Base-by-base conservation (phyloP, 768 basidiomycete species). In the Glaciozyma antarctica region DNA sequence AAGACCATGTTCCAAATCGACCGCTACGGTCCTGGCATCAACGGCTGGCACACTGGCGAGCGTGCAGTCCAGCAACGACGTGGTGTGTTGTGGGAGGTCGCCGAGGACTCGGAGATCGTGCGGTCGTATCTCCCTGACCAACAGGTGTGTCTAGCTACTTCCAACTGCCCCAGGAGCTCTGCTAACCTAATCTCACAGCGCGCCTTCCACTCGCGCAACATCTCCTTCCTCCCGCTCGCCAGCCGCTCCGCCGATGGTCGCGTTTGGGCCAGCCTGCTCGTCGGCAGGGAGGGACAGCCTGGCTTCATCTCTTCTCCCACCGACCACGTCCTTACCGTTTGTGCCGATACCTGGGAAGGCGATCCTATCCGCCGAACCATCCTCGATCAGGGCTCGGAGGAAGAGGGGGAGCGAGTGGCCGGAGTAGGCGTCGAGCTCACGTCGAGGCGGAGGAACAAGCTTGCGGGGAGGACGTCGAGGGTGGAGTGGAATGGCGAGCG, bases 361-460 rank as follows among this genome's bases (percentile, higher is more conserved):
- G 57, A 58, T 24, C 57, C 43, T 15, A 28, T 44, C 5, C 26
- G 57, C 12, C 16, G 6, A 43, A 26, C 9, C 24, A 8, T 44
- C n/a, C 41, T 22, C 21, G n/a, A 16, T 48, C 21, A 48, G 47
- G 32, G 21, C n/a, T 48, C 47, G 12, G 53, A 22, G 8, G 24
- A 58, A 24, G 43, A 58, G 15, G 26, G 43, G 7, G n/a, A 6
- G 16, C 43, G 62, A 32, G 56, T 67, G 5, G 53, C 60, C 0
- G 65, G 53, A 17, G 49, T 67, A 17, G 56, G 54, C 9, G 62
- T 67, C 10, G 61, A 67, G 45, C 48, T 63, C 2, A 43, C n/a
- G 24, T 62, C 45, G 19, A 48, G 65, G 24, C 32, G 57, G 28
- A 19, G 65, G 30, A 61, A 62, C 54, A 67, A 67, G 56, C 34